These are phyloP conservation scores for Cucumis hystrix DNA, from an alignment of 306 rosid genomes.

Conservation along the genomic window DNA sequence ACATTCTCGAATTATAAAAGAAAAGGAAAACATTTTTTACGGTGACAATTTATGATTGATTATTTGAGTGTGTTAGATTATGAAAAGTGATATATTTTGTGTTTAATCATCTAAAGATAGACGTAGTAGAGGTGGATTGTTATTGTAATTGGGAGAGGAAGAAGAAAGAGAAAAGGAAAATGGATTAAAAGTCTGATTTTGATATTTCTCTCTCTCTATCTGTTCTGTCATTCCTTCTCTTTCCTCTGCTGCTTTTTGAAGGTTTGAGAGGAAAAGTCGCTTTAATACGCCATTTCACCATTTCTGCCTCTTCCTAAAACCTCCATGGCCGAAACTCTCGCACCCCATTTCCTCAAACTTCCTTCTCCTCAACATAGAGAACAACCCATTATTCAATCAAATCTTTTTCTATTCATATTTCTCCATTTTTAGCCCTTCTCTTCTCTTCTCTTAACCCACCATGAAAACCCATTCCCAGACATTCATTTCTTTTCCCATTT, in stretches of 20 bases:
- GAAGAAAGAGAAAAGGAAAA: too few species aligned
- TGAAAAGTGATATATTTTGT: too few species aligned
- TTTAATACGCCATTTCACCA: constrained; percentile 14
- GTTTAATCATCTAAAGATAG: too few species aligned
- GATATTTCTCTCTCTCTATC: not conserved
- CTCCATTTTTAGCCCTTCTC: not conserved
- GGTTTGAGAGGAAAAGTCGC: constrained; percentile 58
- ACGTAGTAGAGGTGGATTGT: too few species aligned
- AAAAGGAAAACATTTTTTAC: too few species aligned
- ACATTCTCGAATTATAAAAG: too few species aligned
- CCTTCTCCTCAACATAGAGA: not conserved
- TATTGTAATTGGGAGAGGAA: too few species aligned
- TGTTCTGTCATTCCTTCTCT: not conserved
- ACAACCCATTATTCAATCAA: not conserved
- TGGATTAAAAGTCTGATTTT: not conserved
- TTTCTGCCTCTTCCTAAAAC: constrained; percentile 23
- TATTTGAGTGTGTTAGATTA: too few species aligned
- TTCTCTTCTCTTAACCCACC: not conserved
- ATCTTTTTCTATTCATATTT: not conserved
- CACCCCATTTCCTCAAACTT: constrained; percentile 17
- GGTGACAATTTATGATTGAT: too few species aligned
- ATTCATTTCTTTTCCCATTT: not conserved
- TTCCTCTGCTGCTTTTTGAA: constrained; percentile 5
- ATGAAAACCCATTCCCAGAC: not conserved
- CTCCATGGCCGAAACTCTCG: constrained; percentile 7